phyloP scores from a whole-genome alignment of 2,329 filamentous ascomycete genomes.

The Ascosphaera apis region DNA sequence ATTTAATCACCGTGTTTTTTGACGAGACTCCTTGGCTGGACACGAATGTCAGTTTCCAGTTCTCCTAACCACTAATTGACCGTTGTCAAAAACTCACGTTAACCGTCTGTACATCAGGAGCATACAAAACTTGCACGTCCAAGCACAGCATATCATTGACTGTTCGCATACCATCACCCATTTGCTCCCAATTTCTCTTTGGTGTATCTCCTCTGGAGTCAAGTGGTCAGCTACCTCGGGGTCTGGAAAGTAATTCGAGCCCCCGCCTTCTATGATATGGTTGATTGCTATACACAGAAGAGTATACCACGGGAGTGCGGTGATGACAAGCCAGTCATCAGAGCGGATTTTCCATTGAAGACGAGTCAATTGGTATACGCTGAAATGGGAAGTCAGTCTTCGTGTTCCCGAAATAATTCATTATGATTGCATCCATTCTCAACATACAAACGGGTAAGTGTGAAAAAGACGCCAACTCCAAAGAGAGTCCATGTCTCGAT shows the following conservation, averaged over 20 bases:
- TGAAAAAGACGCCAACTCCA: constrained; percentile 15
- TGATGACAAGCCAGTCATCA: constrained; percentile 34
- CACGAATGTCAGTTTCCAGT: no score
- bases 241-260: constrained; percentile 35
- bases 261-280: constrained; percentile 28
- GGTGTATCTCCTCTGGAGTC: constrained; percentile 21
- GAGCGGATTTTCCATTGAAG: constrained; percentile 16
- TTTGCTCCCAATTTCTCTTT: constrained; percentile 32
- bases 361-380: neutral
- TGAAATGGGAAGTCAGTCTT: no score
- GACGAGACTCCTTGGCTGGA: neutral
- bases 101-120: constrained; percentile 29
- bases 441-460: constrained; percentile 17
- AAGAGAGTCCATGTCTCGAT: constrained; percentile 18
- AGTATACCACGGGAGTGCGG: constrained; percentile 32
- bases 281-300: constrained; percentile 32
- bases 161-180: constrained; percentile 39
- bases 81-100: constrained; percentile 21
- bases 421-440: neutral
- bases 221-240: constrained; percentile 19
- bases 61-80: no score
- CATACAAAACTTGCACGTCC: constrained; percentile 30
- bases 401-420: no score
- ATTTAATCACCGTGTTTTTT: constrained; percentile 7
- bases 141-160: constrained; percentile 33